Evolutionary conservation across 2,329 filamentous ascomycete genomes (phyloP).

Genomic region (Cryphonectria carpinicola): DNA sequence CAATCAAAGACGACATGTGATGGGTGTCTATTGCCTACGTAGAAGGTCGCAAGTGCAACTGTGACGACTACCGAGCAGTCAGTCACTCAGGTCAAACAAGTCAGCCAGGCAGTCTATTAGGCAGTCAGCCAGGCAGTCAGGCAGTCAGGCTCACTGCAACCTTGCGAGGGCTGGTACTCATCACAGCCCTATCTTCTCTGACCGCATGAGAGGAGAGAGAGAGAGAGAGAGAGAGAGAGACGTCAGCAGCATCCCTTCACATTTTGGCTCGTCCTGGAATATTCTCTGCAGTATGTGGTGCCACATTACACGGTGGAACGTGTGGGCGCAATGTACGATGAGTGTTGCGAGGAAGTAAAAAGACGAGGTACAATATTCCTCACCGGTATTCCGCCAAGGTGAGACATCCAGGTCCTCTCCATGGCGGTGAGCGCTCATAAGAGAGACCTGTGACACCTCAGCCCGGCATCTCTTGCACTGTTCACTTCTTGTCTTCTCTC

Average conservation of each 20-base stretch:
- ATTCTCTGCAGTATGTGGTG: background rate
- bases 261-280: background rate
- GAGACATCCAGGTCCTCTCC: background rate
- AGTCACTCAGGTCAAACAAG: background rate
- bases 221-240: background rate
- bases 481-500: background rate
- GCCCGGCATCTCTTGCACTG: background rate
- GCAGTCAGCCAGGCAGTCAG: background rate
- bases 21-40: background rate
- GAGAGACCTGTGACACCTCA: background rate
- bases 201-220: background rate
- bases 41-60: background rate
- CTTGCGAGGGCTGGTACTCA: background rate
- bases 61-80: background rate
- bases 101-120: background rate
- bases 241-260: background rate
- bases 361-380: background rate
- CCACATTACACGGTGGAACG: background rate
- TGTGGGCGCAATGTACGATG: background rate
- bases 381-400: background rate
- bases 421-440: constrained; percentile 4
- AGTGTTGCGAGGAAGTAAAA: background rate
- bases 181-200: constrained; percentile 5
- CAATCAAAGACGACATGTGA: background rate
- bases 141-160: background rate